Base-by-base conservation (phyloP, 1,284 basidiomycete genomes). In the Meripilus lineatus region DNA sequence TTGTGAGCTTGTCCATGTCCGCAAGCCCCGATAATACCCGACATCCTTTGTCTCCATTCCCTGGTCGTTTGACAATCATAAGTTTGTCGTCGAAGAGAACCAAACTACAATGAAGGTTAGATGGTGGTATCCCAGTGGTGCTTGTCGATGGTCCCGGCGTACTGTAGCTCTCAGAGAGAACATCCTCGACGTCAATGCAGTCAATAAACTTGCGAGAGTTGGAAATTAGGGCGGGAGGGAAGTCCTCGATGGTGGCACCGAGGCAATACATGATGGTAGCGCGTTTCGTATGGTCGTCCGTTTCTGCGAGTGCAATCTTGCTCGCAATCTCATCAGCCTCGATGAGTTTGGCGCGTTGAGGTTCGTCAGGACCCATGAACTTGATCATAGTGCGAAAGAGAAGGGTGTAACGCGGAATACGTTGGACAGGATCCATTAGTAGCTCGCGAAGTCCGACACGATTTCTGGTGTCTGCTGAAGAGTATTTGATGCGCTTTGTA, bases 361-460 rank as follows among this genome's bases (percentile, higher is more conserved):
- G 74, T 54, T 94, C 90, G 36, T 74, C 71, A 0, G 77, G 76
- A 10, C 77, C 75, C 86, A 94, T 89, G 57, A 86, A 77, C 64
- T 93, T 93, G 55, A 92, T 73, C 84, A 95, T 94, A 2, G 76
- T 84, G 52, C 92, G 85, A 65, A 97, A 91, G 50, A 99, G 75
- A 20, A 99, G 74, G 2, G 92, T 96, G 66, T 99, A 99, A 45
- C 95, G 77, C 1, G 96, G 94, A 51, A 99, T 92, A 22, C 96
- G 84, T 63, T 99, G 96, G n/a, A 98, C 91, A n/a, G 96, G 96
- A 59, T 99, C 96, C 81, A 98, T 97, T 33, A 99, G 74, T 33
- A 99, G 79, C 64, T 99, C 95, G 17, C 92, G 81, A 32, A 99
- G 73, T 11, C 95, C 93, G 38, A 94, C 79, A 47, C 88, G 83